phyloP scores from a whole-genome alignment of 2,329 filamentous ascomycete species.

The Chaetomium strumarium region DNA sequence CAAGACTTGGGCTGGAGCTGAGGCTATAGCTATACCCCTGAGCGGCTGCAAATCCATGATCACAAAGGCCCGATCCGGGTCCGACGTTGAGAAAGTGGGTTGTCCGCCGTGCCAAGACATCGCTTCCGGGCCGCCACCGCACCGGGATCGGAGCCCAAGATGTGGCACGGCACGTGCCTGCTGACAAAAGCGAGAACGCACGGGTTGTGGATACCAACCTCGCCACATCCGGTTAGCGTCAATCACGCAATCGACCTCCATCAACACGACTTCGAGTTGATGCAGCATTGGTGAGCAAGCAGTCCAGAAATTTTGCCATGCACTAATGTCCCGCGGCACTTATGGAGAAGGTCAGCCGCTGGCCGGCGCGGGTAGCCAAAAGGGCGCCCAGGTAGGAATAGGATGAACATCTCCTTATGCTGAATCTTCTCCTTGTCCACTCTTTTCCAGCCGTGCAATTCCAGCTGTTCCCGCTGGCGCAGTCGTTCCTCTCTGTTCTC shows the following conservation, averaged over 20 bases:
- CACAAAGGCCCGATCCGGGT: no score
- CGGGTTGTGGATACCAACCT: constrained; percentile 11
- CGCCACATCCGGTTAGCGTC: constrained; percentile 18
- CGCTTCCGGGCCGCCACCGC: not conserved
- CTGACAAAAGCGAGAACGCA: not conserved
- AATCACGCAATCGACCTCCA: constrained; percentile 17
- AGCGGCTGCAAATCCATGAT: no score
- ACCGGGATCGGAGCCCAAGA: constrained; percentile 2
- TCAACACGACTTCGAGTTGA: constrained; percentile 7
- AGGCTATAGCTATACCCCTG: no score
- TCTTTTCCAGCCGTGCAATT: constrained; percentile 4
- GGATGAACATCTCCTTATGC: constrained; percentile 10
- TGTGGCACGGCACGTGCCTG: not conserved
- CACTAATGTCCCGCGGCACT: constrained; percentile 11
- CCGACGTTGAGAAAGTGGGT: not conserved
- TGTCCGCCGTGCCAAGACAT: not conserved
- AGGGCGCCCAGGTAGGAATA: constrained; percentile 19
- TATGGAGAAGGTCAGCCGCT: constrained; percentile 12
- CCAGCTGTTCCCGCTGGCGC: constrained; percentile 21
- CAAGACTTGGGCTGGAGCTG: no score
- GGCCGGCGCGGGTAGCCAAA: constrained; percentile 5
- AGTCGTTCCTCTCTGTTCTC: constrained; percentile 17
- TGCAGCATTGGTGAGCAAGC: not conserved
- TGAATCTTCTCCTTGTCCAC: not conserved
- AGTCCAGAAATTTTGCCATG: constrained; percentile 16